Base-by-base conservation (phyloP, 1,284 basidiomycete genomes). In the Porogramme epimiltina region DNA sequence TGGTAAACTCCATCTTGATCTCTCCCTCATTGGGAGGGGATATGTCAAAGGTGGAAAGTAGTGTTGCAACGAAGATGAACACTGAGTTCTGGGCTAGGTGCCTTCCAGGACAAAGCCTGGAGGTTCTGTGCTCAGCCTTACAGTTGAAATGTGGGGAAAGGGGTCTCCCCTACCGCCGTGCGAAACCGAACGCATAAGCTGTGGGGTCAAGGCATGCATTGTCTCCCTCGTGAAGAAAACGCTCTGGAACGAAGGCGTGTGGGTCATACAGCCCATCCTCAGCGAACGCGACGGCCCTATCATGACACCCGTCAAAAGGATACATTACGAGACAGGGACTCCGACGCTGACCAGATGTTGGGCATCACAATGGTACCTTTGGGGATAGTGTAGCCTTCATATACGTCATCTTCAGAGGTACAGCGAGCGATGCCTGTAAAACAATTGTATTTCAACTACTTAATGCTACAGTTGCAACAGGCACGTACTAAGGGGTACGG, bases 71-170 rank as follows among this genome's bases (percentile, higher is more conserved):
- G 18, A 57, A 41, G 39, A 66, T 62, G 49, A 64, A 66, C 8
- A 66, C 33, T 1, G 63, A 54, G 42, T 61, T 60, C 41, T 62
- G 59, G 3, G 59, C 66, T 33, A 66, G 60, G 38, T 56, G 45
- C 38, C 49, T 57, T 4, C 66, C 66, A 1, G 66, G 64, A 31
- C 66, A 66, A 19, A 64, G 46, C 20, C 65, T 66, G 37, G 13
- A 47, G 19, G 16, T 4, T 4, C n/a, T 3, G n/a, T 31, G 15
- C 4, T 20, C 43, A 31, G 8, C 2, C 15, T 25, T 16, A 4
- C 20, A 37, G 16, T 3, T 36, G 16, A 23, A 18, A 13, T 31
- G 6, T 31, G 0, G 22, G 23, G 47, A 18, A 26, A 4, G 6
- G 31, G 2, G 34, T 8, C 13, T 13, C 13, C 8, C 49, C 24